phyloP scores from a whole-genome alignment of 768 basidiomycete genomes.

The Mycena vulgaris region DNA sequence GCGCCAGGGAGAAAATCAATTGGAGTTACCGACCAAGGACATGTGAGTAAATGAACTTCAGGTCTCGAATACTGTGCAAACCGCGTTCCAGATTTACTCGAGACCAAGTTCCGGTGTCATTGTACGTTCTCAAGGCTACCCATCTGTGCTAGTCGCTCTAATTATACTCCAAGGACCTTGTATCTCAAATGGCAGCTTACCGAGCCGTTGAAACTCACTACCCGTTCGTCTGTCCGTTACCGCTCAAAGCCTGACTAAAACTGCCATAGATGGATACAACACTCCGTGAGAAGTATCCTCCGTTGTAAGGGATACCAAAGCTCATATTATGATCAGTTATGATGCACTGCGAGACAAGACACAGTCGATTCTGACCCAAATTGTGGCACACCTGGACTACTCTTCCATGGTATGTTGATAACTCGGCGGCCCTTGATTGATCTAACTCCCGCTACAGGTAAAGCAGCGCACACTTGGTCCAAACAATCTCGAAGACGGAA shows the following conservation, averaged over 20 bases:
- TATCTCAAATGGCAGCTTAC: conserved; percentile 84
- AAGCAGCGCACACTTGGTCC: conserved; percentile 87
- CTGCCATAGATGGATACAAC: conserved; percentile 72
- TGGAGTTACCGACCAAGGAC: conserved; percentile 91
- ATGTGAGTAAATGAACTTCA: conserved; percentile 64
- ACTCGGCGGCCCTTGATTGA: neutral
- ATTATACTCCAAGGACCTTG: too few species aligned
- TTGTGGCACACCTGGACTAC: conserved; percentile 81
- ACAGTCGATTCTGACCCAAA: conserved; percentile 89
- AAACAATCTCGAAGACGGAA: conserved; percentile 80
- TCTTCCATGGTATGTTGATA: conserved; percentile 56
- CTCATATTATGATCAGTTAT: conserved; percentile 13
- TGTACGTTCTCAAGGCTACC: too few species aligned
- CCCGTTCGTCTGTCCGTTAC: conserved; percentile 50
- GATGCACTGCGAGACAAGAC: conserved; percentile 74
- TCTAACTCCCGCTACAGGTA: conserved; percentile 58
- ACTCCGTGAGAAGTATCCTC: conserved; percentile 84
- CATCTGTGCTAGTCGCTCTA: too few species aligned
- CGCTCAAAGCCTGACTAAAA: neutral
- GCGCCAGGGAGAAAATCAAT: conserved; percentile 78
- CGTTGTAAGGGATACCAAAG: neutral
- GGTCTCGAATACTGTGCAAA: neutral
- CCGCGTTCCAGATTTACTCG: conserved; percentile 74
- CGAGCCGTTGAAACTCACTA: conserved; percentile 75
- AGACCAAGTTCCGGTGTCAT: conserved; percentile 89